These are phyloP conservation scores for Penicillium argentinense DNA, from an alignment of 495 filamentous ascomycete species.

Conservation along the genomic window DNA sequence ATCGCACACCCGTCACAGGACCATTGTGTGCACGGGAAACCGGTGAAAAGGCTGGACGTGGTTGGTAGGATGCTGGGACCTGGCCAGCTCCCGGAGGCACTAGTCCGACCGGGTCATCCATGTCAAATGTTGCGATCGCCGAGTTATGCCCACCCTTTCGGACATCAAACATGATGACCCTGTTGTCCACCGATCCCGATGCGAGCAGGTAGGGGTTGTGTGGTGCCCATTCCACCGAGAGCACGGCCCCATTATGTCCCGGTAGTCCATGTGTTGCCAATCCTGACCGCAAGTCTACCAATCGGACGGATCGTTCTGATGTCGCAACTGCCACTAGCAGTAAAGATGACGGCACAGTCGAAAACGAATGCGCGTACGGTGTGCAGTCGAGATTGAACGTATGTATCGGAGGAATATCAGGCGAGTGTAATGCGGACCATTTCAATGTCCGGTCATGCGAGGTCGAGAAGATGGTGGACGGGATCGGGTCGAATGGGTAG, in stretches of 20 bases:
- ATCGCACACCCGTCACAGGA: constrained; percentile 77
- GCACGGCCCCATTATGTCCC: constrained; percentile 68
- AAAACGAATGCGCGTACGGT: constrained; percentile 73
- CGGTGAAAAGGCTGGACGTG: constrained; percentile 47
- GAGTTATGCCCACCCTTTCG: constrained; percentile 60
- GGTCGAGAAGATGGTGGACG: constrained; percentile 72
- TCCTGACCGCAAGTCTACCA: constrained; percentile 81
- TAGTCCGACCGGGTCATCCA: constrained; percentile 73
- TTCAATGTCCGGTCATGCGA: constrained; percentile 85
- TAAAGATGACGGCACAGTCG: constrained; percentile 64
- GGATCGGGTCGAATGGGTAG: constrained; percentile 78
- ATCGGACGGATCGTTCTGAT: constrained; percentile 72
- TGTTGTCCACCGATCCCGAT: constrained; percentile 74
- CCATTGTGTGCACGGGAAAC: constrained; percentile 67
- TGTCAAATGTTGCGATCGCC: constrained; percentile 72
- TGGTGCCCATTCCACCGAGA: constrained; percentile 79
- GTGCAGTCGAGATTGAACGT: constrained; percentile 71
- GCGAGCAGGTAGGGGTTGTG: constrained; percentile 74
- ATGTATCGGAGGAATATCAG: constrained; percentile 46
- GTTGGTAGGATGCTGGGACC: constrained; percentile 27
- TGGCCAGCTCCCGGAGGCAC: constrained; percentile 24
- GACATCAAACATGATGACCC: constrained; percentile 81
- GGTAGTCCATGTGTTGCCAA: constrained; percentile 73
- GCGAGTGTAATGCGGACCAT: constrained; percentile 66
- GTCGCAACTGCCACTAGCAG: constrained; percentile 82